These are phyloP conservation scores for Gaillardinia entomophila DNA, from an alignment of 805 yeast genomes.

Conservation along the genomic window DNA sequence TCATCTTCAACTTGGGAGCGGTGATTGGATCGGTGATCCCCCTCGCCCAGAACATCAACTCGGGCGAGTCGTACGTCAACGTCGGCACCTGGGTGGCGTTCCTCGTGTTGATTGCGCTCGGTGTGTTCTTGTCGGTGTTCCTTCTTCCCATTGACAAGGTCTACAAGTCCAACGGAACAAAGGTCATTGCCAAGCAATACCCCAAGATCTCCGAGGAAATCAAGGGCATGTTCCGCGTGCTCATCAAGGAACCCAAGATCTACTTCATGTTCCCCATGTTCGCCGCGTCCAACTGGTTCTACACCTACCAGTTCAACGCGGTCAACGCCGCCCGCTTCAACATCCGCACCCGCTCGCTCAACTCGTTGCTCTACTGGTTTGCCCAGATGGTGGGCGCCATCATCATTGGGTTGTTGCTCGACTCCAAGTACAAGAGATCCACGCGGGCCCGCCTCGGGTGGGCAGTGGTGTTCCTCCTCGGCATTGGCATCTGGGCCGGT, in stretches of 20 bases:
- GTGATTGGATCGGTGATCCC: conserved; percentile 57
- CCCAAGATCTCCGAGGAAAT: conserved; percentile 45
- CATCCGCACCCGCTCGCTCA: conserved; percentile 55
- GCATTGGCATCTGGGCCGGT: conserved; percentile 55
- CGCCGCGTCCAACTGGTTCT: conserved; percentile 61
- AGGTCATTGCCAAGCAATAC: conserved; percentile 38
- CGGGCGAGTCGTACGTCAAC: conserved; percentile 23
- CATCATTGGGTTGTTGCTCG: conserved; percentile 43
- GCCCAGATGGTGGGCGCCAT: conserved; percentile 56
- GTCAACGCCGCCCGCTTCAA: conserved; percentile 52
- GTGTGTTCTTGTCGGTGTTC: conserved; percentile 38
- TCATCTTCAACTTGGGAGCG: conserved; percentile 56
- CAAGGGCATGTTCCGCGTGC: conserved; percentile 30
- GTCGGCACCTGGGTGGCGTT: conserved; percentile 54
- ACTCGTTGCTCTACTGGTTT: conserved; percentile 56
- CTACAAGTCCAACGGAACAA: conserved; percentile 44
- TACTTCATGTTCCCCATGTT: conserved; percentile 54
- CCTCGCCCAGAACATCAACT: conserved; percentile 45
- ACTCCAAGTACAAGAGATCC: conserved; percentile 39
- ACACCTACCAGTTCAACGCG: conserved; percentile 59
- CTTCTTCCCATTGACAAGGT: conserved; percentile 48
- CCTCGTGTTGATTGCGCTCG: conserved; percentile 44
- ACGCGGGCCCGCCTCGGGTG: conserved; percentile 43
- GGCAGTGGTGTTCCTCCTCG: conserved; percentile 29
- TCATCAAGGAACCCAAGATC: conserved; percentile 39